These are phyloP conservation scores for Trametes villosa DNA, from an alignment of 768 basidiomycete genomes.

Conservation along the genomic window DNA sequence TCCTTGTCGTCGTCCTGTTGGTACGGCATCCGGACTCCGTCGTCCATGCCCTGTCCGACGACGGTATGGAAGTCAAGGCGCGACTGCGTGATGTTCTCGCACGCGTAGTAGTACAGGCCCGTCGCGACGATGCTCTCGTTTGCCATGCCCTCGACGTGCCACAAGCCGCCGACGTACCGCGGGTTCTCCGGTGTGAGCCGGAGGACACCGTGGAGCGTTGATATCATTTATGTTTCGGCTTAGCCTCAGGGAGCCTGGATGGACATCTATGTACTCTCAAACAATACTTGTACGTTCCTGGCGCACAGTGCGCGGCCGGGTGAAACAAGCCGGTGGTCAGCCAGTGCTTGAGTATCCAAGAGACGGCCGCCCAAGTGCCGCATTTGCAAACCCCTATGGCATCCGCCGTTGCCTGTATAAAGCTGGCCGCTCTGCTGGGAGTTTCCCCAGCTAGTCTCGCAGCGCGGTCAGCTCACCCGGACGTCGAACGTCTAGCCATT, in stretches of 20 bases:
- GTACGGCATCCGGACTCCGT: neutral
- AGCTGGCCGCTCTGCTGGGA: neutral
- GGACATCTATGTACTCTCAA: neutral
- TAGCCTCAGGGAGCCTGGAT: neutral
- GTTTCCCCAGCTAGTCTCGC: slow-evolving; percentile 14
- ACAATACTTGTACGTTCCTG: slow-evolving; percentile 9
- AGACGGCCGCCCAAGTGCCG: neutral
- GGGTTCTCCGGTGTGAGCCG: slow-evolving; percentile 37
- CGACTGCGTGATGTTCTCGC: slow-evolving; percentile 38
- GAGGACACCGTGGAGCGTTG: too few relatives aligned
- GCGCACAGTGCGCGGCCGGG: too few relatives aligned
- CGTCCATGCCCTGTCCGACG: slow-evolving; percentile 12
- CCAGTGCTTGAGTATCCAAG: neutral
- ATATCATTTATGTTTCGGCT: slow-evolving; percentile 5
- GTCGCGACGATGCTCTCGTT: slow-evolving; percentile 24
- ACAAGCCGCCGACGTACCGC: slow-evolving; percentile 36
- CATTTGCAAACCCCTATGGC: neutral
- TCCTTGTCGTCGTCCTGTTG: slow-evolving; percentile 6
- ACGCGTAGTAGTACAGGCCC: slow-evolving; percentile 32
- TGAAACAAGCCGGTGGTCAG: neutral
- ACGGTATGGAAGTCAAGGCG: slow-evolving; percentile 39
- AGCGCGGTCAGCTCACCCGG: slow-evolving; percentile 22
- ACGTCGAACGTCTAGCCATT: slow-evolving; percentile 22
- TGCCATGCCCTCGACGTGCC: slow-evolving; percentile 37
- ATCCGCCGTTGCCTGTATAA: neutral